phyloP scores from a whole-genome alignment of 805 yeast species.

The Monosporozyma unispora region DNA sequence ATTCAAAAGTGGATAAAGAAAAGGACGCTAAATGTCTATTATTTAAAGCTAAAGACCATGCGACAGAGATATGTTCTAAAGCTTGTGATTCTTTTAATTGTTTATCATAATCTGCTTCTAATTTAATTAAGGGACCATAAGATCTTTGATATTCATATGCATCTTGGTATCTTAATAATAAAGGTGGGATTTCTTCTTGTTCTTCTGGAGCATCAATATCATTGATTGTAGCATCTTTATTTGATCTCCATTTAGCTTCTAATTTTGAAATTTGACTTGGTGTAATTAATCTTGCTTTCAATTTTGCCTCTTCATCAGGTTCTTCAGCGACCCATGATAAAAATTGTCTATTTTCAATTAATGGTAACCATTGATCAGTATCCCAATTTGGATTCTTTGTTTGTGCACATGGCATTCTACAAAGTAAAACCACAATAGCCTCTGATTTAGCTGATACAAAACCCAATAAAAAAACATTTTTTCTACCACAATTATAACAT shows the following conservation, averaged over 20 bases:
- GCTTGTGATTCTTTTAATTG: slow-evolving; percentile 69
- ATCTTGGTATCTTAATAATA: slow-evolving; percentile 67
- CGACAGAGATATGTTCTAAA: slow-evolving; percentile 58
- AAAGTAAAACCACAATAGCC: slow-evolving; percentile 75
- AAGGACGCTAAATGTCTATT: slow-evolving; percentile 63
- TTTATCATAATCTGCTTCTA: slow-evolving; percentile 76
- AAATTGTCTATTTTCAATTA: slow-evolving; percentile 71
- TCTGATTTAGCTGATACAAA: slow-evolving; percentile 82
- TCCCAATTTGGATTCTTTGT: slow-evolving; percentile 76
- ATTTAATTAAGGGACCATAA: slow-evolving; percentile 72
- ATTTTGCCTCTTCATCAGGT: slow-evolving; percentile 56
- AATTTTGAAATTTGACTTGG: slow-evolving; percentile 58
- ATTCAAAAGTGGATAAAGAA: slow-evolving; percentile 56
- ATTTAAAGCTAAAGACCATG: slow-evolving; percentile 64
- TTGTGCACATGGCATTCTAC: slow-evolving; percentile 85
- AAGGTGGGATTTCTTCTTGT: slow-evolving; percentile 57
- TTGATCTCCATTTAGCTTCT: slow-evolving; percentile 74
- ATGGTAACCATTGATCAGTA: slow-evolving; percentile 75
- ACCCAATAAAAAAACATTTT: slow-evolving; percentile 72
- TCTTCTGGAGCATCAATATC: slow-evolving; percentile 49
- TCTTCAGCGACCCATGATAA: slow-evolving; percentile 72
- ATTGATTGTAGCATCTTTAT: slow-evolving; percentile 60
- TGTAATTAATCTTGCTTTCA: slow-evolving; percentile 48
- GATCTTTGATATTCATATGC: slow-evolving; percentile 79
- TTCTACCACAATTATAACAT: slow-evolving; percentile 83